Conservation (phyloP, 2,329 filamentous ascomycete genomes). For the Trichothecium sympodiale region DNA sequence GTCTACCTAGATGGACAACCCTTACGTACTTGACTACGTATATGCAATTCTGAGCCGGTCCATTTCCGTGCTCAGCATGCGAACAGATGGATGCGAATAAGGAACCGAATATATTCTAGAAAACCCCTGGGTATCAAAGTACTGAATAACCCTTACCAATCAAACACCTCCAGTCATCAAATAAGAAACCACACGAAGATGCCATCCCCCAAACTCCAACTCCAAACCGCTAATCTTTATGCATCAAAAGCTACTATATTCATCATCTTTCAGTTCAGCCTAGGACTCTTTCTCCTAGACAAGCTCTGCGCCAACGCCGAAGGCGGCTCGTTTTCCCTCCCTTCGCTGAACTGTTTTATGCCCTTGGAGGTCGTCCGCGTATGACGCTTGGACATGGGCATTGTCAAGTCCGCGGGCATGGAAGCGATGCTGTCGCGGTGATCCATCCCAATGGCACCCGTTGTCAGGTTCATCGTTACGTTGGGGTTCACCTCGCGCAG, state of each 20-base stretch:
- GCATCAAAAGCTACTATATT: slow-evolving; percentile 2
- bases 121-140: slow-evolving; percentile 6
- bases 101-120: neutral
- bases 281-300: slow-evolving; percentile 43
- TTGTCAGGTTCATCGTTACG: slow-evolving; percentile 28
- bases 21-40: too few species aligned
- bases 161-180: too few species aligned
- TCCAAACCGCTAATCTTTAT: too few species aligned
- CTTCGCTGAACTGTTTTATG: slow-evolving; percentile 27
- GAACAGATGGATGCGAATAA: too few species aligned
- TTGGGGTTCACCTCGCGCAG: slow-evolving; percentile 47
- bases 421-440: slow-evolving; percentile 29
- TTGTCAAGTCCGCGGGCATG: slow-evolving; percentile 27
- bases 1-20: too few species aligned
- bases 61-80: too few species aligned
- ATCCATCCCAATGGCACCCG: slow-evolving; percentile 20
- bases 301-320: slow-evolving; percentile 32
- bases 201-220: slow-evolving; percentile 1
- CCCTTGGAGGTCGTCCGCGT: slow-evolving; percentile 23
- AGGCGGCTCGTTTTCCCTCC: slow-evolving; percentile 40
- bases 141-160: too few species aligned
- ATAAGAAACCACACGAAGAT: too few species aligned
- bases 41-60: too few species aligned
- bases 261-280: slow-evolving; percentile 23
- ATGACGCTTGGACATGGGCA: slow-evolving; percentile 35